These are phyloP conservation scores for Erodium trifolium DNA, from an alignment of 441 rosid species.

Conservation along the genomic window DNA sequence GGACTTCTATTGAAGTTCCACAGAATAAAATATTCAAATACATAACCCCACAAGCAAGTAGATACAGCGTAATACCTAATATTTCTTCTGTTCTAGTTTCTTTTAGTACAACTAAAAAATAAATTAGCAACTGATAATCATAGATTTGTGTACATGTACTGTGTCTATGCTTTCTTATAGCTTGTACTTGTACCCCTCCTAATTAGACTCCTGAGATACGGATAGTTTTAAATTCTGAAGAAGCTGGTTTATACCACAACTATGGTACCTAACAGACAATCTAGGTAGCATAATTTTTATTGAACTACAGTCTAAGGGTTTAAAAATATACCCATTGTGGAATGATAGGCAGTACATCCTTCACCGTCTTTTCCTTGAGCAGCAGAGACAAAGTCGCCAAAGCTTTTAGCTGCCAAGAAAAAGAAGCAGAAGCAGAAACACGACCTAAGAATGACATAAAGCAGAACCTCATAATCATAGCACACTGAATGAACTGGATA, in stretches of 20 bases:
- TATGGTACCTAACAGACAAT: constrained; percentile 4
- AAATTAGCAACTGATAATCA: not conserved
- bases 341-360: constrained; percentile 53
- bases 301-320: constrained; percentile 7
- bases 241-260: not conserved
- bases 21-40: too few species aligned
- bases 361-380: constrained; percentile 66
- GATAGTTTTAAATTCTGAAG: not conserved
- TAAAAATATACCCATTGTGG: constrained; percentile 82
- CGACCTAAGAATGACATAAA: constrained; percentile 2
- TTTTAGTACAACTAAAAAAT: not conserved
- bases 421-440: constrained; percentile 12
- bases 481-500: constrained; percentile 10
- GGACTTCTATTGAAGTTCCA: too few species aligned
- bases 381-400: constrained; percentile 52
- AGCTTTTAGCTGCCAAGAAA: constrained; percentile 70
- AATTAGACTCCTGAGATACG: not conserved
- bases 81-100: not conserved
- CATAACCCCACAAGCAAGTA: too few species aligned
- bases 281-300: constrained; percentile 5
- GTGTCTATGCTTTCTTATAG: not conserved
- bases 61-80: too few species aligned
- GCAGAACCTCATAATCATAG: not conserved
- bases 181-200: not conserved
- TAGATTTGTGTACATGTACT: not conserved